phyloP scores from a whole-genome alignment of 495 filamentous ascomycete genomes.

The Penicillium daleae region DNA sequence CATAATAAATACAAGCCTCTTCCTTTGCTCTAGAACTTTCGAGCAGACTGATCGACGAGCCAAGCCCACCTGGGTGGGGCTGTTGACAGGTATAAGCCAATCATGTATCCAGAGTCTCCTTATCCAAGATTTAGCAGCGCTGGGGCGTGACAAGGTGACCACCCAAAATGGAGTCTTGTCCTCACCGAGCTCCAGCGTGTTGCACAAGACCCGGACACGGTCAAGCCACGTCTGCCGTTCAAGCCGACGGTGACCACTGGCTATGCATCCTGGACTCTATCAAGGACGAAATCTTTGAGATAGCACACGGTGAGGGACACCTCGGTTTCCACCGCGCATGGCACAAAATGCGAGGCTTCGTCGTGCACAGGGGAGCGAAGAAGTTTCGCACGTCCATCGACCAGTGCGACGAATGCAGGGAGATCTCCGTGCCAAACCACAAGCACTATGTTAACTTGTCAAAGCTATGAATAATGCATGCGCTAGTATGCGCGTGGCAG shows the following conservation, averaged over 20 bases:
- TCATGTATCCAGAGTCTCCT: conserved; percentile 8
- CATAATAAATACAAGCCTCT: conserved; percentile 4
- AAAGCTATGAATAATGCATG: no score
- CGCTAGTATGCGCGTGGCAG: no score
- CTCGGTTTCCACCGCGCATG: not conserved
- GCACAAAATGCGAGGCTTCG: not conserved
- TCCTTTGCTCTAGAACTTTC: conserved; percentile 10
- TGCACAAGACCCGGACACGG: not conserved
- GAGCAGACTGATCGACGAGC: conserved; percentile 14
- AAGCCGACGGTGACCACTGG: not conserved
- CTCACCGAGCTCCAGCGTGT: no score
- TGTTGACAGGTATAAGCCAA: conserved; percentile 9
- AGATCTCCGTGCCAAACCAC: not conserved
- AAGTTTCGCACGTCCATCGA: not conserved
- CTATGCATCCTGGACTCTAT: not conserved
- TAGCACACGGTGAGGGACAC: not conserved
- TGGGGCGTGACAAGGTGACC: no score
- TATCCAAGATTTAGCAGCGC: conserved; percentile 1
- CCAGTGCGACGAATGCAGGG: not conserved
- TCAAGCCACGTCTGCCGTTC: not conserved
- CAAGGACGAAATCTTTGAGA: not conserved
- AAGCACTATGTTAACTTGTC: not conserved
- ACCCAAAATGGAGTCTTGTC: no score
- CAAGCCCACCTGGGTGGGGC: conserved; percentile 9
- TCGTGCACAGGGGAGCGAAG: not conserved